Evolutionary conservation across 352 stramenopile genomes (phyloP).

Genomic region (Pseudoperonospora humuli): DNA sequence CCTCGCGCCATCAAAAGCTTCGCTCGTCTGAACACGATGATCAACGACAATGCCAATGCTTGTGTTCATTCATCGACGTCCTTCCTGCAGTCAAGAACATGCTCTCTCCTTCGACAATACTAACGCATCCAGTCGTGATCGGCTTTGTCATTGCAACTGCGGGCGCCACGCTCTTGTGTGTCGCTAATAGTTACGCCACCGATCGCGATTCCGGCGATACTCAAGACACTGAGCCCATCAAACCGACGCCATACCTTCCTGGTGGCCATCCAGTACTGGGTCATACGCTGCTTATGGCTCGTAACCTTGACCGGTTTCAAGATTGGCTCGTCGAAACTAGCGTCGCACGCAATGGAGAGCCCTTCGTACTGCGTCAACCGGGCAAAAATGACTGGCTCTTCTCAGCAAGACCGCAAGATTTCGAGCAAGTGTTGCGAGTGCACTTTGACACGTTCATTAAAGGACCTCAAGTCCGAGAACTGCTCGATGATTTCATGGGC

Average conservation of each 20-base stretch:
- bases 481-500: slow-evolving; percentile 38
- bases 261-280: slow-evolving; percentile 21
- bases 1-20: slow-evolving; percentile 12
- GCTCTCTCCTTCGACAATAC: slow-evolving; percentile 12
- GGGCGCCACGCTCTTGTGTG: slow-evolving; percentile 3
- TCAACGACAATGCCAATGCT: not conserved
- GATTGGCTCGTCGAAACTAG: slow-evolving; percentile 32
- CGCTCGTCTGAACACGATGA: not conserved
- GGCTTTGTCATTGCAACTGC: slow-evolving; percentile 18
- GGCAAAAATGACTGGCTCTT: slow-evolving; percentile 36
- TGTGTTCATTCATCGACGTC: slow-evolving; percentile 14
- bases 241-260: slow-evolving; percentile 19
- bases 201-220: slow-evolving; percentile 8
- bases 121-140: slow-evolving; percentile 15
- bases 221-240: slow-evolving; percentile 1
- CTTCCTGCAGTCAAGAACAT: slow-evolving; percentile 15
- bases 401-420: slow-evolving; percentile 28
- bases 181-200: slow-evolving; percentile 10
- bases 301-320: slow-evolving; percentile 25
- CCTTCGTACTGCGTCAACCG: slow-evolving; percentile 30
- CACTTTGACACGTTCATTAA: slow-evolving; percentile 52
- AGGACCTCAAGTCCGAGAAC: slow-evolving; percentile 27
- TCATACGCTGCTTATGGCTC: slow-evolving; percentile 24
- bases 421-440: slow-evolving; percentile 42
- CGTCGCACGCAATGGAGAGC: slow-evolving; percentile 19